phyloP scores from a whole-genome alignment of 805 yeast species.

The Lachancea waltii region DNA sequence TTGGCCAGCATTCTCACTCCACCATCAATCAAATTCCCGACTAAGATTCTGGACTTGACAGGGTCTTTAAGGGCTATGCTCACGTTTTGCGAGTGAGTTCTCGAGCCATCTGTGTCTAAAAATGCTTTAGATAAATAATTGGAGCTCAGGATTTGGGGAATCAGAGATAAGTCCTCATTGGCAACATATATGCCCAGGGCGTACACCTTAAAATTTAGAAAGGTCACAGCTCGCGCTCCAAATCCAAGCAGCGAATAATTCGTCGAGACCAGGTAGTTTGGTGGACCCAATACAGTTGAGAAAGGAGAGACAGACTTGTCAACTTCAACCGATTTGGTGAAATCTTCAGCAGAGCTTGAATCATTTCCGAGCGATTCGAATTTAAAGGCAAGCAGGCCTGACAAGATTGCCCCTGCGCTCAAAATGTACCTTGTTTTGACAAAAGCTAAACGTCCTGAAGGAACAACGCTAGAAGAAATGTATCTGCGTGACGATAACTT shows the following conservation, averaged over 20 bases:
- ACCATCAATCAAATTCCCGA: slow-evolving; percentile 50
- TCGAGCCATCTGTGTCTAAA: slow-evolving; percentile 30
- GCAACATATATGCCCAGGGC: slow-evolving; percentile 80
- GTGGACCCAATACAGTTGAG: slow-evolving; percentile 31
- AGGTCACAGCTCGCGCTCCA: slow-evolving; percentile 81
- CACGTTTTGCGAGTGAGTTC: slow-evolving; percentile 38
- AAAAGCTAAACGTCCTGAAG: background rate
- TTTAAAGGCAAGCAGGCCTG: background rate
- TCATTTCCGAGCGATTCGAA: slow-evolving; percentile 6
- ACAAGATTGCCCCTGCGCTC: background rate
- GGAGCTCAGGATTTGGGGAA: slow-evolving; percentile 39
- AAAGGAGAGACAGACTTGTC: slow-evolving; percentile 48
- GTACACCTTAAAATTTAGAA: slow-evolving; percentile 75
- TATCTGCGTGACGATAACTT: too few relatives aligned
- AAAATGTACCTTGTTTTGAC: background rate
- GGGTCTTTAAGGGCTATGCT: slow-evolving; percentile 44
- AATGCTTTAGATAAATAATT: slow-evolving; percentile 35
- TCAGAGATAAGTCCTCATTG: slow-evolving; percentile 42
- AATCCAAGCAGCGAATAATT: slow-evolving; percentile 60
- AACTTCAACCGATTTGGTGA: slow-evolving; percentile 36
- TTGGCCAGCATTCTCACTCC: slow-evolving; percentile 63
- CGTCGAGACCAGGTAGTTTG: slow-evolving; percentile 24
- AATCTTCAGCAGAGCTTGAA: slow-evolving; percentile 13
- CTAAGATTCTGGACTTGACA: slow-evolving; percentile 43
- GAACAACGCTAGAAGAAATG: background rate